phyloP scores from a whole-genome alignment of 2,329 filamentous ascomycete species.

The Trichoderma sp. region DNA sequence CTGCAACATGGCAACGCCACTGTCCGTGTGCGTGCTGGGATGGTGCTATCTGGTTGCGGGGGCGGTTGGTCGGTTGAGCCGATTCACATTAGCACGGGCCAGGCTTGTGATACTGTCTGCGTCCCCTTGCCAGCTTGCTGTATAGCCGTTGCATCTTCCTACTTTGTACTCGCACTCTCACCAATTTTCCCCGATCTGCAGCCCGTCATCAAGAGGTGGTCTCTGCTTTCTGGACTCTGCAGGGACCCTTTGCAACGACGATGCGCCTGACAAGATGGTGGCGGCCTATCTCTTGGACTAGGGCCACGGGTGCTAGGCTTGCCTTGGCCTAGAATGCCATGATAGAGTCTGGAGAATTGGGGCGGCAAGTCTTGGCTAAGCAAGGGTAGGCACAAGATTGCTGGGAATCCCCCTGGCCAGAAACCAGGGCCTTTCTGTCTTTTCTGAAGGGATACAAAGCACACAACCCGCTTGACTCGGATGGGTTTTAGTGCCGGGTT shows the following conservation, averaged over 20 bases:
- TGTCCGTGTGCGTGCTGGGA: constrained; percentile 4
- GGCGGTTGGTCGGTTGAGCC: neutral
- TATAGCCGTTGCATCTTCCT: neutral
- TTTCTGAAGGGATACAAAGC: neutral
- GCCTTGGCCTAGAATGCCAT: neutral
- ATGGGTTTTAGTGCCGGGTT: neutral
- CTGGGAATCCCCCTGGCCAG: neutral
- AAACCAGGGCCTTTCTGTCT: neutral
- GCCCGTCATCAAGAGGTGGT: neutral
- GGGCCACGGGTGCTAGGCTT: neutral
- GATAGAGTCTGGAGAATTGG: constrained; percentile 4
- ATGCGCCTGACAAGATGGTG: neutral
- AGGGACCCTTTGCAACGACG: constrained; percentile 21
- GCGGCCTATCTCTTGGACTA: neutral
- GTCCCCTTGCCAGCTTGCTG: neutral
- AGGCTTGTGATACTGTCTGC: neutral
- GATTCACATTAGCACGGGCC: neutral
- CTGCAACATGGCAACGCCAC: neutral
- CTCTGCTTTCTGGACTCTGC: neutral
- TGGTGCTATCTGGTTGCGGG: neutral
- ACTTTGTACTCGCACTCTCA: neutral
- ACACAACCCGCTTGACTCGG: neutral
- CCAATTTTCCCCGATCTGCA: neutral
- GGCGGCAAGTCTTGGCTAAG: neutral
- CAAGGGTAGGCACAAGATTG: neutral